Conservation (phyloP, 78 protist genomes). For the Polysphondylium violaceum region DNA sequence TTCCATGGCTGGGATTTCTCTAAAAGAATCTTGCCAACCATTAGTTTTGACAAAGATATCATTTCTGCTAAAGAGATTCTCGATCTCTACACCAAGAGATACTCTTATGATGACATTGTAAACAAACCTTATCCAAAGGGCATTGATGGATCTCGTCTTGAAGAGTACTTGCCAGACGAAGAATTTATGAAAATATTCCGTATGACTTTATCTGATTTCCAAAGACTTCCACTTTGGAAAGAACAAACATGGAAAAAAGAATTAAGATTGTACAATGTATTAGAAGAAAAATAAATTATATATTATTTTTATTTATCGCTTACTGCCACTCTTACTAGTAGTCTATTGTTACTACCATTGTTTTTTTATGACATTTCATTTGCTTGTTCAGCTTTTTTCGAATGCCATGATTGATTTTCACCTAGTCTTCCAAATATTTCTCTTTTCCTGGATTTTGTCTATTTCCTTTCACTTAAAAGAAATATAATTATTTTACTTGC, state of each 20-base stretch:
- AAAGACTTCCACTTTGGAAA: slow-evolving; percentile 79
- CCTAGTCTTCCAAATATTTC: too few relatives aligned
- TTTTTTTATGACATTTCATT: too few relatives aligned
- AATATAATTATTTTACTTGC: too few relatives aligned
- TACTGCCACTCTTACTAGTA: too few relatives aligned
- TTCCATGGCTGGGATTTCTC: slow-evolving; percentile 88
- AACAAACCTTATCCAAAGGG: slow-evolving; percentile 84
- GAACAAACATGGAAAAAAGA: slow-evolving; percentile 72
- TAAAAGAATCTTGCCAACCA: neutral
- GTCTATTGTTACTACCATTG: too few relatives aligned
- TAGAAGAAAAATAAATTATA: too few relatives aligned
- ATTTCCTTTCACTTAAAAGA: too few relatives aligned
- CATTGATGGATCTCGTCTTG: slow-evolving; percentile 72
- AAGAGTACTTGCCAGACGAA: slow-evolving; percentile 62
- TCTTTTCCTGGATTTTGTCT: too few relatives aligned
- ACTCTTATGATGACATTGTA: slow-evolving; percentile 75
- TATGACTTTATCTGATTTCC: slow-evolving; percentile 24
- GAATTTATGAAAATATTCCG: slow-evolving; percentile 45
- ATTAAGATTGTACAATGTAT: slow-evolving; percentile 48
- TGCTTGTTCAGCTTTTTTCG: too few relatives aligned
- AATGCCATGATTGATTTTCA: too few relatives aligned
- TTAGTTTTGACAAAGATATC: slow-evolving; percentile 24
- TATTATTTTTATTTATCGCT: too few relatives aligned
- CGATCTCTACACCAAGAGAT: slow-evolving; percentile 64
- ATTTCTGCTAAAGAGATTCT: slow-evolving; percentile 35